Evolutionary conservation across 352 stramenopile species (phyloP).

Genomic region (Phytophthora syringae): DNA sequence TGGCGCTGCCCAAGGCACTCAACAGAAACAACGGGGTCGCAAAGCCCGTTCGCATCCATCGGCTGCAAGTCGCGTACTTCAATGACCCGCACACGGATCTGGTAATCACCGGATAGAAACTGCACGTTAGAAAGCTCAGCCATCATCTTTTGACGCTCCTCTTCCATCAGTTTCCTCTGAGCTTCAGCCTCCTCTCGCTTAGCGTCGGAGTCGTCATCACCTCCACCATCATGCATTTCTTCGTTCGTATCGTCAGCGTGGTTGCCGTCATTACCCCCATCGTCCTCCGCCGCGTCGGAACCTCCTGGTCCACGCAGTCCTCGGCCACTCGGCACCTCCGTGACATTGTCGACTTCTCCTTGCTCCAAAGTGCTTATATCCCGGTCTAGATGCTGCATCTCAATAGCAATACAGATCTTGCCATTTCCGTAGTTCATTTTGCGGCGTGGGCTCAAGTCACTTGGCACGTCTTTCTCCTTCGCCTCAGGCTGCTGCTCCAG

Average conservation of each 20-base stretch:
- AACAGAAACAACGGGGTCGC: constrained; percentile 89
- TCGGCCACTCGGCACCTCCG: constrained; percentile 50
- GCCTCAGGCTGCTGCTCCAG: constrained; percentile 56
- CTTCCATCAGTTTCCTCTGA: constrained; percentile 68
- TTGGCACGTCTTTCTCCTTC: constrained; percentile 38
- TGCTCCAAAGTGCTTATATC: constrained; percentile 66
- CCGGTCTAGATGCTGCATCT: constrained; percentile 60
- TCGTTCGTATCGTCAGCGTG: constrained; percentile 40
- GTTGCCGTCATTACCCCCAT: constrained; percentile 31
- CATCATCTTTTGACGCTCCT: constrained; percentile 80
- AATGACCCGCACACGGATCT: constrained; percentile 89
- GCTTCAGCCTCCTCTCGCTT: constrained; percentile 52
- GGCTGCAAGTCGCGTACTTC: constrained; percentile 91
- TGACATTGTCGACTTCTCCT: constrained; percentile 73
- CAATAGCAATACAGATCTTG: constrained; percentile 72
- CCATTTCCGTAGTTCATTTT: constrained; percentile 59
- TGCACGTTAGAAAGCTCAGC: constrained; percentile 74
- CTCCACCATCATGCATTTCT: constrained; percentile 37
- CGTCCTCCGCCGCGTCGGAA: constrained; percentile 14
- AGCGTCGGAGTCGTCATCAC: constrained; percentile 43
- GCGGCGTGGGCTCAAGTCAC: constrained; percentile 54
- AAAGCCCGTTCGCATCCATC: constrained; percentile 86
- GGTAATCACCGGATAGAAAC: constrained; percentile 86
- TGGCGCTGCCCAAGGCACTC: constrained; percentile 85
- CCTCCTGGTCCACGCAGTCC: constrained; percentile 38